Conservation (phyloP, 176 grass and related monocot genomes). For the Melocanna baccifera region DNA sequence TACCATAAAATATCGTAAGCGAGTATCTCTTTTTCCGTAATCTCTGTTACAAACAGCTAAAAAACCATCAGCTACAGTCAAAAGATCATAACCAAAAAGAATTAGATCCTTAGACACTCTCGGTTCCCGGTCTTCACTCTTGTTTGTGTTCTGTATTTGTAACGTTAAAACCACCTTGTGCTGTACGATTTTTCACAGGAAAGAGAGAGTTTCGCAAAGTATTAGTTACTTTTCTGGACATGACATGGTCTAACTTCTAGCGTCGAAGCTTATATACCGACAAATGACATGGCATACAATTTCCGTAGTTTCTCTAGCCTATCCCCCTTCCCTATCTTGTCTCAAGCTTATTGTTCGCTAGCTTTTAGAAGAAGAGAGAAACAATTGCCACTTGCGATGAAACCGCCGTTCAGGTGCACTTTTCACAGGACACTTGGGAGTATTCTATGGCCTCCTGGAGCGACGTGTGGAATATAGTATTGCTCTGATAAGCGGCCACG, state of each 20-base stretch:
- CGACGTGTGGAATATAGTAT: background rate
- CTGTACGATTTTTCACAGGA: too few species aligned
- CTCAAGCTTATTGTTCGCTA: background rate
- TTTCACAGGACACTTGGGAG: background rate
- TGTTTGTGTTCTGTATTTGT: too few species aligned
- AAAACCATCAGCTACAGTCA: too few species aligned
- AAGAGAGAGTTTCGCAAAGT: too few species aligned
- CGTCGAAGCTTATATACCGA: background rate
- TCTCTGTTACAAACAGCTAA: too few species aligned
- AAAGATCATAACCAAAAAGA: too few species aligned
- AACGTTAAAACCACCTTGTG: too few species aligned
- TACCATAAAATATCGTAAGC: too few species aligned
- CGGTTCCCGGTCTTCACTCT: too few species aligned
- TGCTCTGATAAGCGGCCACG: slow-evolving; percentile 12
- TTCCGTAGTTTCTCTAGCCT: background rate
- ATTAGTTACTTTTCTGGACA: too few species aligned
- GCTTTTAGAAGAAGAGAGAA: background rate
- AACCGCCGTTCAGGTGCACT: slow-evolving; percentile 22
- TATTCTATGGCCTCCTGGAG: background rate
- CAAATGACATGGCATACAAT: background rate
- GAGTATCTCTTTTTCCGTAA: too few species aligned
- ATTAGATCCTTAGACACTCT: too few species aligned
- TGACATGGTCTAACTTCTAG: background rate
- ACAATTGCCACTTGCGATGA: background rate
- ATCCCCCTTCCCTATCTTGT: background rate